Conservation (phyloP, 2,329 filamentous ascomycete genomes). For the Colletotrichum viniferum region DNA sequence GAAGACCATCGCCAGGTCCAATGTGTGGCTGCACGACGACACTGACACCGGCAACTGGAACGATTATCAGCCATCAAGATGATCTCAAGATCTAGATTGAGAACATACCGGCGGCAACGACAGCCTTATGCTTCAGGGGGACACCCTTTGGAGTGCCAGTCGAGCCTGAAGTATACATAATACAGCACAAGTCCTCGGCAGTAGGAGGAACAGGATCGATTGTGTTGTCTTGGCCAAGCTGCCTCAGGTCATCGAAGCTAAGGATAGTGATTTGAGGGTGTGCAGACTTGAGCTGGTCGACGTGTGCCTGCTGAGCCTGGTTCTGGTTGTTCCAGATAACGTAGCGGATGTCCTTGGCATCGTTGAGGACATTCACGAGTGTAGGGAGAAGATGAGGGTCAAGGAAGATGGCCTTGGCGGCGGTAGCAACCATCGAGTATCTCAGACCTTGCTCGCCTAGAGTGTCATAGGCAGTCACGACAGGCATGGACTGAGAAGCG, state of each 20-base stretch:
- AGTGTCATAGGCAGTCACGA: constrained; percentile 85
- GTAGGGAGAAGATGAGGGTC: constrained; percentile 61
- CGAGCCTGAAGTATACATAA: constrained; percentile 77
- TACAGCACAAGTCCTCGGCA: constrained; percentile 78
- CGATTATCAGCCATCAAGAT: constrained; percentile 6
- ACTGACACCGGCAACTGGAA: constrained; percentile 74
- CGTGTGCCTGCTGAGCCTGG: constrained; percentile 53
- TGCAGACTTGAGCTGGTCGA: constrained; percentile 49
- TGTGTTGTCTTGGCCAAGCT: constrained; percentile 64
- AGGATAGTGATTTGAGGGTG: constrained; percentile 49
- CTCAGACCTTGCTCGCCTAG: constrained; percentile 77
- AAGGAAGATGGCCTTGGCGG: constrained; percentile 69
- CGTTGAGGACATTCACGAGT: constrained; percentile 57
- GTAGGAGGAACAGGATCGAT: constrained; percentile 71
- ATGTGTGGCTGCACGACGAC: constrained; percentile 78
- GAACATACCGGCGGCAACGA: constrained; percentile 70
- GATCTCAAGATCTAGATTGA: background rate
- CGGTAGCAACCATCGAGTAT: constrained; percentile 75
- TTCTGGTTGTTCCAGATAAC: constrained; percentile 62
- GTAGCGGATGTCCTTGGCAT: constrained; percentile 51
- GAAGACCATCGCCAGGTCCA: constrained; percentile 76
- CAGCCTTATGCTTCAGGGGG: constrained; percentile 74
- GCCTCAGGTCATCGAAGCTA: constrained; percentile 55
- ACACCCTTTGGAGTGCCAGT: constrained; percentile 86
- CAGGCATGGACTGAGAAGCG: constrained; percentile 78